Base-by-base conservation (phyloP, 140 eudicot species). In the Bidens hawaiensis region DNA sequence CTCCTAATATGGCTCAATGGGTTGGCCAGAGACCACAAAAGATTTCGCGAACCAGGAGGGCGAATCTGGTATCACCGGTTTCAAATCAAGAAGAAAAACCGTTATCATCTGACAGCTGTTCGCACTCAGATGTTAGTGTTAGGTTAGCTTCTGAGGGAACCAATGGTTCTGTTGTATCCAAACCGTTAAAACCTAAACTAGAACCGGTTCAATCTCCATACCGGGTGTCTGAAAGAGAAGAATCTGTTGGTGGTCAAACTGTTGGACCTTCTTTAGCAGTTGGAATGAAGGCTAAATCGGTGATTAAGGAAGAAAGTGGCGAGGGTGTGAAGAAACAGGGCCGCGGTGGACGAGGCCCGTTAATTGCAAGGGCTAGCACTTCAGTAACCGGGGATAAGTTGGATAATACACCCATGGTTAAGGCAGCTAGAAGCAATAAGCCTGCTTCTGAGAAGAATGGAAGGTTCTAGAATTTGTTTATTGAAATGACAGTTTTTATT, bases 1-100 rank as follows among this genome's bases (percentile, higher is more conserved):
- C 97, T 49, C 97, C 95, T 3, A 82, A 87, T 4, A 78, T 86
- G 75, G 78, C 97, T 46, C 95, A 90, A 52, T 90, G 97, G 97
- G 95, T 56, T 63, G 95, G 97, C 62, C 95, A 86, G 80, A 81
- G 97, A 69, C 95, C 95, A 4, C 95, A 86, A 53, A 90, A 90
- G 51, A 86, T 83, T 36, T 83, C 97, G 22, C 84, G 97, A 45
- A 83, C 83, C 4, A 80, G 97, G 71, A 81, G 97, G 75, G 78
- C 97, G 25, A 90, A 90, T 74, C 79, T 90, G 62, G 80, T 86
- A 38, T 77, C 95, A 55, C 94, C 94, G 6, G 85, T 85, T 54
- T 77, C 95, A 40, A 79, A 77, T 62, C 82, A 77, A 66, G 95
- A 90, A 65, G 97, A 86, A 48, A 66, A 73, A 18, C 85, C 72